Percentiles rank a stretch among this genome's conserved stretches.
phyloP scores from a whole-genome alignment of 1,139 yeast species.

The Candida freyschussii region DNA sequence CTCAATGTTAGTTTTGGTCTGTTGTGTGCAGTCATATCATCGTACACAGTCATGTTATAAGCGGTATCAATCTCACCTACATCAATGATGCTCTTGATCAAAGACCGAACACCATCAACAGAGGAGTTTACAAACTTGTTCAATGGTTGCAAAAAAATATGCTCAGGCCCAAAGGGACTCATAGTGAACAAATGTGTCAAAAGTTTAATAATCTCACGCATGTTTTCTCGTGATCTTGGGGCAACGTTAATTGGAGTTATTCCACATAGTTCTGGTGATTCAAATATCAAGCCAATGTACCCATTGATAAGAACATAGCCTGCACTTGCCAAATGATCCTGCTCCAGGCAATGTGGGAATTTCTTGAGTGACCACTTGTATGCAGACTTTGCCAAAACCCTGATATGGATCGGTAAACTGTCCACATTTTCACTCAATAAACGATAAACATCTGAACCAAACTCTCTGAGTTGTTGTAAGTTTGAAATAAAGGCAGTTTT shows the following conservation, averaged over 20 bases:
- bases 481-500: constrained; percentile 66
- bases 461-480: constrained; percentile 70
- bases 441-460: constrained; percentile 52
- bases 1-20: constrained; percentile 62
- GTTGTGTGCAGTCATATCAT: constrained; percentile 63
- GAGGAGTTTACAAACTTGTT: constrained; percentile 62
- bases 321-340: constrained; percentile 55
- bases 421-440: constrained; percentile 40
- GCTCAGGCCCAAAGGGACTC: constrained; percentile 56
- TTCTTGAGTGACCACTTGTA: constrained; percentile 33
- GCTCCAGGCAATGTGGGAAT: constrained; percentile 49
- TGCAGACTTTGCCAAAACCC: constrained; percentile 36
- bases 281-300: constrained; percentile 60
- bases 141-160: constrained; percentile 72
- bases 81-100: constrained; percentile 46
- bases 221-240: constrained; percentile 40
- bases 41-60: constrained; percentile 61
- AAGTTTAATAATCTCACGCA: constrained; percentile 55
- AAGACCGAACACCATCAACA: constrained; percentile 39
- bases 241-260: constrained; percentile 33
- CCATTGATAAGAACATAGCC: constrained; percentile 65
- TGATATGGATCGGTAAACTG: constrained; percentile 60
- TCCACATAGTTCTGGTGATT: constrained; percentile 67
- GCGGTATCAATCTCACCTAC: constrained; percentile 55
- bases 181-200: constrained; percentile 62